These are phyloP conservation scores for Starmerella bombicola DNA, from an alignment of 805 yeast species.

Conservation along the genomic window DNA sequence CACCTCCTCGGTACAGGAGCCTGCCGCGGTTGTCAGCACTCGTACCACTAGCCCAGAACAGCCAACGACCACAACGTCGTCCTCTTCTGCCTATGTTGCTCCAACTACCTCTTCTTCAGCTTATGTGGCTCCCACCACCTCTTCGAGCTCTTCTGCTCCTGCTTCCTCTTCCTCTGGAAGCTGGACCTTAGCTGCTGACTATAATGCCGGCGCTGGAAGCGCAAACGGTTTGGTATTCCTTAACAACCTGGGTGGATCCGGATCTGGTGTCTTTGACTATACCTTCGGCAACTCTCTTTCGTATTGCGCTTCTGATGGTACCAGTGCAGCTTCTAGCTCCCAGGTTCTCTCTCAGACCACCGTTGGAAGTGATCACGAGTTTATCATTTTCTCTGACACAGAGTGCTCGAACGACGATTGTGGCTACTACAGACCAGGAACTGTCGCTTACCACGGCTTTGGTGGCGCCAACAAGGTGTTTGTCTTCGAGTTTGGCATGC, in stretches of 20 bases:
- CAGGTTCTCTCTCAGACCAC: conserved; percentile 57
- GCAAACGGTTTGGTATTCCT: conserved; percentile 65
- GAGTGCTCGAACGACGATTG: conserved; percentile 39
- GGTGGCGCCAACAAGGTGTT: conserved; percentile 75
- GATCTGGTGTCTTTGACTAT: conserved; percentile 79
- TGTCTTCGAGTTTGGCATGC: conserved; percentile 91
- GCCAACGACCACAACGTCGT: conserved; percentile 6
- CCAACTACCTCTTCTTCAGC: conserved; percentile 27
- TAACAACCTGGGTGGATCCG: conserved; percentile 69
- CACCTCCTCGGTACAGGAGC: no score
- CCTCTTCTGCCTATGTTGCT: no score
- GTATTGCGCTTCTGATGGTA: conserved; percentile 66
- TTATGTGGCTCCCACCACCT: conserved; percentile 21
- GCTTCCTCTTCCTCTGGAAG: conserved; percentile 26
- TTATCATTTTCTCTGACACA: conserved; percentile 57
- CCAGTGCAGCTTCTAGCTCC: conserved; percentile 56
- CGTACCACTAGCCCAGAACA: conserved; percentile 19
- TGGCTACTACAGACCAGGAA: conserved; percentile 75
- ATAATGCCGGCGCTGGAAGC: conserved; percentile 49
- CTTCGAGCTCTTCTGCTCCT: conserved; percentile 19
- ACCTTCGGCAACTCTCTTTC: conserved; percentile 89
- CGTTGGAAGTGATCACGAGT: conserved; percentile 63
- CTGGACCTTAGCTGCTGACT: conserved; percentile 72
- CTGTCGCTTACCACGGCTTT: conserved; percentile 92
- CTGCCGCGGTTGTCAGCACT: no score